phyloP scores from a whole-genome alignment of 2,329 filamentous ascomycete species.

The Colletotrichum kahawae region DNA sequence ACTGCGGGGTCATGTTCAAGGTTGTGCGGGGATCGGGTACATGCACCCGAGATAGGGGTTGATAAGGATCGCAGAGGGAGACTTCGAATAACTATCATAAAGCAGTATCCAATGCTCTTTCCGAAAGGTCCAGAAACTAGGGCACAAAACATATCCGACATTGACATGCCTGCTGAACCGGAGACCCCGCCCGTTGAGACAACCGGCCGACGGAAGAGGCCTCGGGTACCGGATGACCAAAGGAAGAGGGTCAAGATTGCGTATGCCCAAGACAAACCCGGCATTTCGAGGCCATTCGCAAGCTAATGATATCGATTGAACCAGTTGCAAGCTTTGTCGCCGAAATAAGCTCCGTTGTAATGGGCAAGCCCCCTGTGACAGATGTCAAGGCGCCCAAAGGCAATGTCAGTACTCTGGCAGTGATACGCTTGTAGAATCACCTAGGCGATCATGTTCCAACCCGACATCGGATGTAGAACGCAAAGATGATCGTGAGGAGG shows the following conservation, averaged over 20 bases:
- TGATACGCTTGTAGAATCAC: background rate
- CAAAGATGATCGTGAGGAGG: accelerated
- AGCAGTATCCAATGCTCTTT: background rate
- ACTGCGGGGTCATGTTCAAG: background rate
- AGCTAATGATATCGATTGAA: background rate
- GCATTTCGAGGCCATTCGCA: background rate
- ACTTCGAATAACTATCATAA: background rate
- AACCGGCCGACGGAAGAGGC: background rate
- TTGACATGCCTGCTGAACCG: background rate
- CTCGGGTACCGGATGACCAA: background rate
- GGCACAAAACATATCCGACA: background rate
- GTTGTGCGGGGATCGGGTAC: background rate
- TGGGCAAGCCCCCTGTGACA: background rate
- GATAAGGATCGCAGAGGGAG: background rate
- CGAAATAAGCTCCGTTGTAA: background rate
- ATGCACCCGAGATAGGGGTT: background rate
- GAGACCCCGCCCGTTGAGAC: accelerated
- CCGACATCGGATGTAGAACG: background rate
- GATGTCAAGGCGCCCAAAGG: background rate
- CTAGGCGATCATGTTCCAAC: background rate
- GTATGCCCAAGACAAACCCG: accelerated
- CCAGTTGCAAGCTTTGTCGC: background rate
- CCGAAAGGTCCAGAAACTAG: background rate
- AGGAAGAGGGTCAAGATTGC: background rate
- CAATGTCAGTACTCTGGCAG: background rate